phyloP scores from a whole-genome alignment of 768 basidiomycete genomes.

The Hypholoma sublateritium region DNA sequence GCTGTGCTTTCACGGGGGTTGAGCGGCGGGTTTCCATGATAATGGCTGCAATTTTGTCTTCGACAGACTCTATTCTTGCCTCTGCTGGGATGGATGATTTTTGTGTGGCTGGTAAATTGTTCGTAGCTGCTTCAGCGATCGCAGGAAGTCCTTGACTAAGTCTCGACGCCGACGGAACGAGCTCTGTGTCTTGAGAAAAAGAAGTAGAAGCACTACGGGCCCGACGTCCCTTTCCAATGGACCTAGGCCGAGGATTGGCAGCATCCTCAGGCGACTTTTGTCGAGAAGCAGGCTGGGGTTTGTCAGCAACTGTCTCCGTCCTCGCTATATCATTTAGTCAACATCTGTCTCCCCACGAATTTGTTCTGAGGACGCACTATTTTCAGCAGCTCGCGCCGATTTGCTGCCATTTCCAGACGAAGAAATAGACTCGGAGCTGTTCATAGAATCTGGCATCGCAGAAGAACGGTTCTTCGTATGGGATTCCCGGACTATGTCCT shows the following conservation, averaged over 20 bases:
- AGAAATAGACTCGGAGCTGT: background rate
- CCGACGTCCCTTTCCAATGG: background rate
- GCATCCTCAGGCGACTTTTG: background rate
- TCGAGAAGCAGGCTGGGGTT: background rate
- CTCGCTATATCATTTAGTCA: background rate
- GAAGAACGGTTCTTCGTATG: background rate
- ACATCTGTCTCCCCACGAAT: background rate
- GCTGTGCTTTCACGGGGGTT: background rate
- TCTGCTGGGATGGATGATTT: background rate
- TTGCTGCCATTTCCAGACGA: background rate
- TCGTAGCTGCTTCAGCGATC: background rate
- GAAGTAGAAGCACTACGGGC: background rate
- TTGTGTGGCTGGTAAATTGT: background rate
- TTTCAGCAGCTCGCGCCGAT: background rate
- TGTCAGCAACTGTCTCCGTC: background rate
- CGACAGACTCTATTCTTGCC: background rate
- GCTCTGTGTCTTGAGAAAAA: background rate
- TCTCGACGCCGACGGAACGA: background rate
- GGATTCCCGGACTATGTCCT: background rate
- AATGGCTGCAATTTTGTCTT: constrained; percentile 5
- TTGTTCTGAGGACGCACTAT: background rate
- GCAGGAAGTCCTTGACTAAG: background rate
- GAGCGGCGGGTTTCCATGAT: constrained; percentile 2
- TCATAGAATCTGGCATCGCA: background rate
- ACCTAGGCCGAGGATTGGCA: background rate